These are phyloP conservation scores for Globisporangium barbulae DNA, from an alignment of 352 stramenopile species.

Conservation along the genomic window DNA sequence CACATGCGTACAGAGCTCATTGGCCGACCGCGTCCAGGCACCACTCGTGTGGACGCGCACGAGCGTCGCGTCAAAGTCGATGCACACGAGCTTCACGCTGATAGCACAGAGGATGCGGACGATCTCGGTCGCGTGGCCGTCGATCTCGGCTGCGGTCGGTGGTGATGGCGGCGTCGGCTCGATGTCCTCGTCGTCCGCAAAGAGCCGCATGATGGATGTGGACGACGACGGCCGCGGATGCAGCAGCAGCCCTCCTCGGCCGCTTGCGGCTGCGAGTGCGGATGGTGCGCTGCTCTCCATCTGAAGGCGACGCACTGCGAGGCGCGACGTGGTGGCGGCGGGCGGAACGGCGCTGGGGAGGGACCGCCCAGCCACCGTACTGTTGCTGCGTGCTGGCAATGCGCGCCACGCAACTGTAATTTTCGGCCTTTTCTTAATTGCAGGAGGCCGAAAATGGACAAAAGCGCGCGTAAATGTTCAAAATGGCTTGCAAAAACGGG, in stretches of 20 bases:
- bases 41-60: slow-evolving; percentile 74
- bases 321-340: slow-evolving; percentile 15
- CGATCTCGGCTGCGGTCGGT: not conserved
- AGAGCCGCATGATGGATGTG: not conserved
- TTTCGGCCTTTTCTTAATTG: not conserved
- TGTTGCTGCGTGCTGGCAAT: not conserved
- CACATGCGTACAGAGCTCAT: slow-evolving; percentile 43
- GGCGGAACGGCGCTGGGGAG: not conserved
- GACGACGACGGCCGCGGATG: not conserved
- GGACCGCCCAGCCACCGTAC: slow-evolving; percentile 8
- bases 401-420: not conserved
- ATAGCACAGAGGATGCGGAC: slow-evolving; percentile 30
- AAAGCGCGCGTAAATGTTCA: not conserved
- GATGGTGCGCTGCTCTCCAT: slow-evolving; percentile 11
- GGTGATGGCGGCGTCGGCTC: not conserved
- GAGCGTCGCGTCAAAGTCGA: slow-evolving; percentile 85
- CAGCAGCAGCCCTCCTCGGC: not conserved
- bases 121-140: slow-evolving; percentile 30
- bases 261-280: not conserved
- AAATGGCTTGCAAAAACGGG: too few relatives aligned
- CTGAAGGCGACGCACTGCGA: slow-evolving; percentile 13
- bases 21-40: slow-evolving; percentile 39
- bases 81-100: slow-evolving; percentile 66
- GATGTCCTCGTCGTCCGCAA: slow-evolving; percentile 7
- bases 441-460: too few relatives aligned